A percentile compares a stretch with the other conserved stretches of the same genome.
Conservation (phyloP, 345 rosid genomes). For the Xanthoceras sorbifolium region DNA sequence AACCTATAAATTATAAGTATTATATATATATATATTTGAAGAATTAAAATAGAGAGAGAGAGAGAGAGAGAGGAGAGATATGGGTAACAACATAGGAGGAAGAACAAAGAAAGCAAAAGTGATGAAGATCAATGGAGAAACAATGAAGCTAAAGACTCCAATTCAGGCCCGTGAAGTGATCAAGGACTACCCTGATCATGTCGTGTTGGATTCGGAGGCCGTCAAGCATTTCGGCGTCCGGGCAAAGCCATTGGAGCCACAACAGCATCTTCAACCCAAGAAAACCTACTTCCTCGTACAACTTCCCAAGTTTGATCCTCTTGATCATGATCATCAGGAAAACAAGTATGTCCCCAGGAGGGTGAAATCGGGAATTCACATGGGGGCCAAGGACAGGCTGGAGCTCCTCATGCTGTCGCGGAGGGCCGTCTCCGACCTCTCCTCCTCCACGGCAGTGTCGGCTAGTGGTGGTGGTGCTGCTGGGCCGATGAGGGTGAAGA, state of each 20-base stretch:
- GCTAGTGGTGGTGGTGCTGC: neutral
- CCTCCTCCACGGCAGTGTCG: neutral
- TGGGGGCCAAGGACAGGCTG: conserved; percentile 86
- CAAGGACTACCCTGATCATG: conserved; percentile 75
- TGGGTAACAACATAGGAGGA: conserved; percentile 75
- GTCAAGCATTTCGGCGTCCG: conserved; percentile 79
- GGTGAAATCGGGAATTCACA: conserved; percentile 70
- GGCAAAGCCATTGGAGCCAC: conserved; percentile 71
- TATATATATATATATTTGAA: neutral
- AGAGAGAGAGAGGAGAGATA: conserved; percentile 14
- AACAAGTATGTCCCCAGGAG: conserved; percentile 54
- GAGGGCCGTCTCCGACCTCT: conserved; percentile 71
- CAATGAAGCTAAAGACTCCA: conserved; percentile 69
- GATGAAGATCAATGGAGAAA: conserved; percentile 88
- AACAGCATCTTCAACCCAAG: conserved; percentile 57
- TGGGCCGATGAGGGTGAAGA: conserved; percentile 51
- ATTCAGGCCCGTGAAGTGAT: conserved; percentile 55
- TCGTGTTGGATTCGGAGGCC: conserved; percentile 69
- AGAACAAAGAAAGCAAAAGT: conserved; percentile 62
- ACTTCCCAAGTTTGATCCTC: conserved; percentile 56
- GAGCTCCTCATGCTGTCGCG: conserved; percentile 80
- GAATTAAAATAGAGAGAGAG: too few relatives aligned
- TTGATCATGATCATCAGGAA: neutral
- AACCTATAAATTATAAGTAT: too few relatives aligned
- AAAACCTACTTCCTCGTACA: conserved; percentile 78